Conservation (phyloP, 805 yeast genomes). For the Metschnikowia lachancei region DNA sequence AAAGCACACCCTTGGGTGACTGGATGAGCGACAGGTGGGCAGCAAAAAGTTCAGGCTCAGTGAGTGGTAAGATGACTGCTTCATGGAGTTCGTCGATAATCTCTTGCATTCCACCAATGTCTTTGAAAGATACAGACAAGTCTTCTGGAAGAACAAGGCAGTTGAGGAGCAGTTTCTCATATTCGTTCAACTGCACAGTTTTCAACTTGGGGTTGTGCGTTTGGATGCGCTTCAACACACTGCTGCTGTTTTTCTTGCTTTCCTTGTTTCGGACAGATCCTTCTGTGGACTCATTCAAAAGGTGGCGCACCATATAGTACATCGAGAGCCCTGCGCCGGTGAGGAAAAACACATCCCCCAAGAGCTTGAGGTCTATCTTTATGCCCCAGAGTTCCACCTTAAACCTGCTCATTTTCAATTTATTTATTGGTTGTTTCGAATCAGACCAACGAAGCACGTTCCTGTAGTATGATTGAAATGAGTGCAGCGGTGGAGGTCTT, state of each 20-base stretch:
- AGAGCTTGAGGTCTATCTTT: slow-evolving; percentile 38
- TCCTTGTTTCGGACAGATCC: slow-evolving; percentile 47
- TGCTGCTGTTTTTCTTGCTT: slow-evolving; percentile 60
- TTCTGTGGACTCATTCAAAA: slow-evolving; percentile 36
- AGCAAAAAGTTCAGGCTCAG: slow-evolving; percentile 68
- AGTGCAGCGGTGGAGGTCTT: too few relatives aligned
- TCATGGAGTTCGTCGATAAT: slow-evolving; percentile 85
- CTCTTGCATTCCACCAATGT: slow-evolving; percentile 84
- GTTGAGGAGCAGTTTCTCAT: slow-evolving; percentile 75
- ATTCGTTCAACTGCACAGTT: slow-evolving; percentile 56
- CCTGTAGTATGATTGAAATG: too few relatives aligned
- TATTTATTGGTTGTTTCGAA: too few relatives aligned
- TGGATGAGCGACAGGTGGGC: slow-evolving; percentile 67
- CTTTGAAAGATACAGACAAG: slow-evolving; percentile 69
- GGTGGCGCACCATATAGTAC: slow-evolving; percentile 54
- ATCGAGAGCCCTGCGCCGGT: slow-evolving; percentile 67
- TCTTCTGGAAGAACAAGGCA: slow-evolving; percentile 84
- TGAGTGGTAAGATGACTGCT: slow-evolving; percentile 80
- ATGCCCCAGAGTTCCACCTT: slow-evolving; percentile 38
- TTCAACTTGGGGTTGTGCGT: slow-evolving; percentile 55
- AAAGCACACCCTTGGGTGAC: slow-evolving; percentile 91
- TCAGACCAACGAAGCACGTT: too few relatives aligned
- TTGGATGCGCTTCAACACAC: slow-evolving; percentile 35
- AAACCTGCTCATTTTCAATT: slow-evolving; percentile 28
- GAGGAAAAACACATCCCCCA: slow-evolving; percentile 41